Percentiles rank a stretch among this genome's conserved stretches.
phyloP scores from a whole-genome alignment of 768 basidiomycete genomes.

The Ephemerocybe angulata region DNA sequence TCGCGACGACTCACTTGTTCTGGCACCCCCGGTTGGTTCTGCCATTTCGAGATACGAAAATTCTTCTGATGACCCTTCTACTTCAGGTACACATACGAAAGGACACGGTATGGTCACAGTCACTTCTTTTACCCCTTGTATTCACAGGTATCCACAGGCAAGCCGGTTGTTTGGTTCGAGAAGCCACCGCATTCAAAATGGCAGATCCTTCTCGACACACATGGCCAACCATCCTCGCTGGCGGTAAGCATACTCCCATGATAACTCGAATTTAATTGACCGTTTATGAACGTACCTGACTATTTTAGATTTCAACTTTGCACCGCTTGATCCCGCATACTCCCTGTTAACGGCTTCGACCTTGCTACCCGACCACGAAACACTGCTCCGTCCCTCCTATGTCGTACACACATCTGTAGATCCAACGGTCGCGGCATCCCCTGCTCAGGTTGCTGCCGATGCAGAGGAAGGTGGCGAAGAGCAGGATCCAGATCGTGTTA shows the following conservation, averaged over 20 bases:
- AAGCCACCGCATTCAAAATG: constrained; percentile 53
- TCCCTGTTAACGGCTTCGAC: constrained; percentile 64
- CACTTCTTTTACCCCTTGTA: not conserved
- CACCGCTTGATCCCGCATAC: constrained; percentile 80
- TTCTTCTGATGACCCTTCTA: constrained; percentile 14
- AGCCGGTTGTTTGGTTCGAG: constrained; percentile 66
- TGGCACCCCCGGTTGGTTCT: constrained; percentile 85
- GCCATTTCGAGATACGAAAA: not conserved
- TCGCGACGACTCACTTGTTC: constrained; percentile 91
- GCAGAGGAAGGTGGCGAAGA: constrained; percentile 49
- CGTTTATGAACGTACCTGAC: too few relatives aligned
- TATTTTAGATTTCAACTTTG: constrained; percentile 88
- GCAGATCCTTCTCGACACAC: constrained; percentile 31
- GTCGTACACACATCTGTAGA: constrained; percentile 73
- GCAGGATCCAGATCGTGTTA: constrained; percentile 63
- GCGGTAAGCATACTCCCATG: constrained; percentile 49
- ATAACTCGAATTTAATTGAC: not conserved
- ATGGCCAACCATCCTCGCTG: constrained; percentile 84
- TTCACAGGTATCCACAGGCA: constrained; percentile 48
- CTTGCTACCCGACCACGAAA: constrained; percentile 52
- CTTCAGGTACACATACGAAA: constrained; percentile 74
- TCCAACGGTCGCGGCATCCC: constrained; percentile 32
- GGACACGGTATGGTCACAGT: constrained; percentile 50
- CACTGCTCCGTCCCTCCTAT: constrained; percentile 54
- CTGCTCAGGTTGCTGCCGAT: constrained; percentile 20